Evolutionary conservation across 2,329 filamentous ascomycete species (phyloP), one percentile per base, ranked within the genome.

Genomic region (Tolypocladium paradoxum): DNA sequence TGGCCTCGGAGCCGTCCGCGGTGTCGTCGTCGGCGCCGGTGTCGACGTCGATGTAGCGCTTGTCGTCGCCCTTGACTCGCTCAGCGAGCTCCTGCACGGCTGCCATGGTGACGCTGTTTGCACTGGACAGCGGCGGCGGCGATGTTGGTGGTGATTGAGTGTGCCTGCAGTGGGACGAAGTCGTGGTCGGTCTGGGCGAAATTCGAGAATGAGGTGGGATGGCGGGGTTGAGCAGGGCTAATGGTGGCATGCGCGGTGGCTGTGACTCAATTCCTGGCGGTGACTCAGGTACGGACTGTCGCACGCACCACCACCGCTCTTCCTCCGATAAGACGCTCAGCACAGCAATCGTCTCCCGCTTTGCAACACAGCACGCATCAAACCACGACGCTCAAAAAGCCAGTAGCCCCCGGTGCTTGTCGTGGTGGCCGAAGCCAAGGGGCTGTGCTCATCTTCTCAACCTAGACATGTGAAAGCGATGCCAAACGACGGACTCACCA

Each of bases 21-120:
- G 77, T 67, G 60, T 80, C 70, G 64, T 87, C 82, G 72, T 93
- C 90, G 61, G 78, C 74, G 62, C 90, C 90, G 60, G 77, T 77
- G 62, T 90, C 87, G 66, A 90, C 87, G 75, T 95, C 90, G 65
- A 95, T 79, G 73, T 91, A 90, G 68, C 87, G 18, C 22, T 38
- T 49, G 36, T 54, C 51, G 48, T 43, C 51, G 40, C 33, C 47
- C 22, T 53, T 49, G 51, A 51, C 43, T 18, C 76, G 72, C 57
- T 77, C 72, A 61, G 76, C 74, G 61, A 79, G 71, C 56, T 78
- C 75, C 63, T 76, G 73, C 43, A 73, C 61, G 55, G 70, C 67
- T 51, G 72, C 66, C 73, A 76, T 76, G 56, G 52, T 66, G 36
- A 2, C 27, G 24, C 18, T 1, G 12, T 8, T 33, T 45, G 12